Evolutionary conservation across 2,329 filamentous ascomycete genomes (phyloP).

Genomic region (Pochonia chlamydosporia): DNA sequence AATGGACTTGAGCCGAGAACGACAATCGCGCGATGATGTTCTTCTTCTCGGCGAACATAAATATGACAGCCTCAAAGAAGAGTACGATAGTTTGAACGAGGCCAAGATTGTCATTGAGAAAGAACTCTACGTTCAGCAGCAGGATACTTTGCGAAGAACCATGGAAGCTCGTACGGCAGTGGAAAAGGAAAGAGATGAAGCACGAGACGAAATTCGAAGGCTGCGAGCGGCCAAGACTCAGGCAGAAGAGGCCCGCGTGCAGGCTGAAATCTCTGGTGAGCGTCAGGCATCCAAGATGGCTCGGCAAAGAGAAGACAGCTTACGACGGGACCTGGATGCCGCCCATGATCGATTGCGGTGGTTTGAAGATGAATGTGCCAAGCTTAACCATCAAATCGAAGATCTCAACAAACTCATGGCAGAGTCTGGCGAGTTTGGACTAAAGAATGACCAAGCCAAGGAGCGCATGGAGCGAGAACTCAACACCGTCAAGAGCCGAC

Average conservation of each 20-base stretch:
- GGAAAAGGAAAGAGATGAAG: conserved; percentile 84
- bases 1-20: conserved; percentile 82
- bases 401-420: conserved; percentile 81
- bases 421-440: conserved; percentile 81
- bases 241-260: conserved; percentile 77
- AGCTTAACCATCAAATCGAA: conserved; percentile 74
- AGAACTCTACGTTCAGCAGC: conserved; percentile 92
- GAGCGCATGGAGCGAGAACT: conserved; percentile 88
- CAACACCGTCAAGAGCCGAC: conserved; percentile 80
- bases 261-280: conserved; percentile 77
- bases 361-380: conserved; percentile 72
- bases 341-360: conserved; percentile 71
- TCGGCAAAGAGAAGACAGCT: conserved; percentile 70
- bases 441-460: conserved; percentile 90
- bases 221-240: conserved; percentile 78
- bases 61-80: conserved; percentile 72
- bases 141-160: conserved; percentile 81
- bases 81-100: conserved; percentile 82
- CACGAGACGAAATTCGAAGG: conserved; percentile 76
- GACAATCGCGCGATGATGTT: conserved; percentile 91
- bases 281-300: conserved; percentile 71
- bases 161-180: conserved; percentile 74
- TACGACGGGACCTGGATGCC: conserved; percentile 74
- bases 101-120: conserved; percentile 97
- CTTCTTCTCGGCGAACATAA: conserved; percentile 88